Evolutionary conservation across 1,139 yeast species (phyloP), one percentile per base, ranked within the genome.

Genomic region (Taphrina communis): DNA sequence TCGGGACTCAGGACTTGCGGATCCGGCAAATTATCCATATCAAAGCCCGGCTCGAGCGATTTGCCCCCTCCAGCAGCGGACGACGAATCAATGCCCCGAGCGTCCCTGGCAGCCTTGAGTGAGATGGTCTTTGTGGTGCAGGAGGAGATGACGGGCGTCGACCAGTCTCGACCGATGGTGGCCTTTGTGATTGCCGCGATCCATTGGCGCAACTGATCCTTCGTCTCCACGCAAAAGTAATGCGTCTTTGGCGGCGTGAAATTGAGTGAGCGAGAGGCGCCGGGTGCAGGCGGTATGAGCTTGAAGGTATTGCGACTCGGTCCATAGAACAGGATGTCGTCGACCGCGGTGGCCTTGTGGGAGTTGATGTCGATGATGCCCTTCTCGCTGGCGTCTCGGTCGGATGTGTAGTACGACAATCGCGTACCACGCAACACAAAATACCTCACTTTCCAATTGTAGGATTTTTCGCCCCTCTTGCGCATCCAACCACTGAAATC

Each of bases 211-310:
- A 94, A 89, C 72, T 93, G 98, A 65, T 91, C 97, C 70, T 84
- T 86, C 0, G 91, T 84, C 70, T 94, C 98, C 48, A 93, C 97
- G 0, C 98, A 97, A 82, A 94, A 95, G 78, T 88, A 94, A 76
- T 94, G 99, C 2, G 93, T 90, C 74, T 92, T 90, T 44, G 97
- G 99, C 74, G 93, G 97, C 0, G 99, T 95, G 77, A 95, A 95
- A 0, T 97, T 93, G 70, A 94, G 85, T 8, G 68, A 66, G 78
- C 93, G 94, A 73, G 88, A 88, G 72, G 94, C 90, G 0, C 99
- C 99, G 0, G 99, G 99, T 0, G 96, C 97, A 0, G 99, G 99
- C 5, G 99, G 99, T 1, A 93, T 87, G 17, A 94, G 78, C 78
- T 94, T 94, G 81, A 94, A 94, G 76, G 97, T 92, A 76, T 86